Conservation (phyloP, 148 eudicot species). For the Salicornia ramosissima region DNA sequence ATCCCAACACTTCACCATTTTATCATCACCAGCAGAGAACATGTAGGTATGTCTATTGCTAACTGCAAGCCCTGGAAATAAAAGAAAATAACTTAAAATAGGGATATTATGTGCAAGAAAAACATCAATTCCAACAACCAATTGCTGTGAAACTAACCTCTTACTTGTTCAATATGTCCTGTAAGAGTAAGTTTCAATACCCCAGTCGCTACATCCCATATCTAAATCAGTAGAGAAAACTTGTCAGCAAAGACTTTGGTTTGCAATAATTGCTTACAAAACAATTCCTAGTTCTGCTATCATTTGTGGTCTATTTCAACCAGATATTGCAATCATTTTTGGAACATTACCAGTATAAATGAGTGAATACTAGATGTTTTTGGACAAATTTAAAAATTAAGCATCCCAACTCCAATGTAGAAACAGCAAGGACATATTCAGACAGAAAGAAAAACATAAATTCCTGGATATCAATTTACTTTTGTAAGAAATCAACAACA, state of each 20-base stretch:
- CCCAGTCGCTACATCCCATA: slow-evolving; percentile 93
- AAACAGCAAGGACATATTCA: too few species aligned
- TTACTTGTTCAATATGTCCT: slow-evolving; percentile 96
- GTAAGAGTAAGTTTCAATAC: slow-evolving; percentile 84
- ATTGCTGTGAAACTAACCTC: slow-evolving; percentile 49
- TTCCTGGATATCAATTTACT: too few species aligned
- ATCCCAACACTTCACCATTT: slow-evolving; percentile 99
- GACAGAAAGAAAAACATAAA: too few species aligned
- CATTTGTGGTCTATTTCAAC: neutral
- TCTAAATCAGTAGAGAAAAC: slow-evolving; percentile 34
- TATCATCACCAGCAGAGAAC: slow-evolving; percentile 99
- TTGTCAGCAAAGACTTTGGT: slow-evolving; percentile 12
- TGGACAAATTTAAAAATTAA: too few species aligned
- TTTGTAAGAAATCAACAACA: too few species aligned
- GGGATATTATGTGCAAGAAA: neutral
- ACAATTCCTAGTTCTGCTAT: neutral
- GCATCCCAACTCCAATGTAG: too few species aligned
- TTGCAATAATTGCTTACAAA: neutral
- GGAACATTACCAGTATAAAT: neutral
- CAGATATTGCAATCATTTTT: neutral
- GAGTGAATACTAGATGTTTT: too few species aligned
- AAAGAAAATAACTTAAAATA: neutral
- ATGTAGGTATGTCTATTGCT: slow-evolving; percentile 89
- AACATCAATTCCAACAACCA: neutral
- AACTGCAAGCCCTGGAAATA: slow-evolving; percentile 79